Conservation (phyloP, 179 eudicot species). For the Heliamphora pulchella region DNA sequence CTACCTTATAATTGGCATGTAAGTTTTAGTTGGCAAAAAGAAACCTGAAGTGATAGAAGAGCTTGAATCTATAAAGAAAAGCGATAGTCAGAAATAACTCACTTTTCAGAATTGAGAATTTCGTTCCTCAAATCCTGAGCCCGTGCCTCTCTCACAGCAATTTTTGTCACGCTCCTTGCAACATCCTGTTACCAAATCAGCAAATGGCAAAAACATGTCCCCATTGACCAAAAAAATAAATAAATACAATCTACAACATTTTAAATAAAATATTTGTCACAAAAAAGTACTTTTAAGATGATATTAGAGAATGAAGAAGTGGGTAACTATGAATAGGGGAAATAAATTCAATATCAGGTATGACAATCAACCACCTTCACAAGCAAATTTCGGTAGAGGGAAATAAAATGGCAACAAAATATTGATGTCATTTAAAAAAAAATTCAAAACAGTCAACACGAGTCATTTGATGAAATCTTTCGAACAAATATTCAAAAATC, state of each 20-base stretch:
- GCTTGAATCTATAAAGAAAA: not conserved
- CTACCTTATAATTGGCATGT: not conserved
- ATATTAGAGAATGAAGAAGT: not conserved
- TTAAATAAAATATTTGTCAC: not conserved
- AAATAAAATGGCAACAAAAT: not conserved
- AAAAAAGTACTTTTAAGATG: not conserved
- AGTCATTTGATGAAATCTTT: no score
- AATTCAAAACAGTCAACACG: no score
- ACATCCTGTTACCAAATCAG: constrained; percentile 53
- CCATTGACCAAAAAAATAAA: not conserved
- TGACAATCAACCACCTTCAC: not conserved
- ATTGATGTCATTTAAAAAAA: not conserved
- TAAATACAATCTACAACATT: no score
- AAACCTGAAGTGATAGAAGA: not conserved
- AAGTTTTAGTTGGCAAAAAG: not conserved
- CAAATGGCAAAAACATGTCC: not conserved
- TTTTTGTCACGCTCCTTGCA: constrained; percentile 75
- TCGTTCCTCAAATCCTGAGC: constrained; percentile 89
- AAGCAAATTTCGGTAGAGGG: not conserved
- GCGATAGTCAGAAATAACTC: constrained; percentile 17
- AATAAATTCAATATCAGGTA: not conserved
- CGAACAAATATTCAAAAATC: no score
- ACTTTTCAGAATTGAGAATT: constrained; percentile 91
- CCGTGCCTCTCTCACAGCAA: constrained; percentile 82
- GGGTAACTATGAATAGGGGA: not conserved